Evolutionary conservation across 2,329 filamentous ascomycete species (phyloP).

Genomic region (Fusarium liriodendri): DNA sequence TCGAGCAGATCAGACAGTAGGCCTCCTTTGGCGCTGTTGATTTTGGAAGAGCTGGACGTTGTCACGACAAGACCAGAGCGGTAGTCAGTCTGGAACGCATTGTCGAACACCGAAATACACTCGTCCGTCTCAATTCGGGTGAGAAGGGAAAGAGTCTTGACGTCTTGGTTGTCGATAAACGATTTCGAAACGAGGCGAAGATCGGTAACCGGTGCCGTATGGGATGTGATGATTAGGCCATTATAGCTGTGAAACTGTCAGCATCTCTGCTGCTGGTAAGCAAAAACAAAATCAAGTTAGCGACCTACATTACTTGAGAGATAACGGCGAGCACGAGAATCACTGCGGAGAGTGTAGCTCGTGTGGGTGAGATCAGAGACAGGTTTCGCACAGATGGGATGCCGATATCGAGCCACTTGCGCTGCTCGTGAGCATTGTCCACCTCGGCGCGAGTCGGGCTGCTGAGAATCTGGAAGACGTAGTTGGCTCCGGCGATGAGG

Average conservation of each 20-base stretch:
- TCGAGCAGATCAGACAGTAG: slow-evolving; percentile 9
- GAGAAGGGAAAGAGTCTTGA: not conserved
- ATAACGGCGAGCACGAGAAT: slow-evolving; percentile 56
- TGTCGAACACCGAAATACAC: slow-evolving; percentile 23
- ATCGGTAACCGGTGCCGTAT: slow-evolving; percentile 33
- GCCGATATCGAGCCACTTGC: slow-evolving; percentile 65
- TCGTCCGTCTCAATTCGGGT: slow-evolving; percentile 10
- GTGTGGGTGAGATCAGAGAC: slow-evolving; percentile 53
- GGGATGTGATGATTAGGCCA: slow-evolving; percentile 59
- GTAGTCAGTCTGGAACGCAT: slow-evolving; percentile 24
- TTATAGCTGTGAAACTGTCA: slow-evolving; percentile 57
- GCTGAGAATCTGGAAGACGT: slow-evolving; percentile 64
- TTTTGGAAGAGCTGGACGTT: slow-evolving; percentile 39
- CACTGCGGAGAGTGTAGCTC: slow-evolving; percentile 53
- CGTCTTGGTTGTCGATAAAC: slow-evolving; percentile 10
- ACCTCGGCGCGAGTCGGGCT: slow-evolving; percentile 65
- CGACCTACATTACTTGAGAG: slow-evolving; percentile 62
- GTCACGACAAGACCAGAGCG: slow-evolving; percentile 20
- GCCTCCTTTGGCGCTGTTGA: slow-evolving; percentile 16
- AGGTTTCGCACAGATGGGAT: slow-evolving; percentile 65
- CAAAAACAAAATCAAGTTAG: not conserved
- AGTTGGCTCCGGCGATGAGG: slow-evolving; percentile 62
- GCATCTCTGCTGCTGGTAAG: not conserved
- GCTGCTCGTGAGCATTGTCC: slow-evolving; percentile 56
- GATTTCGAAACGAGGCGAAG: slow-evolving; percentile 30